Base-by-base conservation (phyloP, 2,329 filamentous ascomycete genomes). In the Penicillium brasilianum region DNA sequence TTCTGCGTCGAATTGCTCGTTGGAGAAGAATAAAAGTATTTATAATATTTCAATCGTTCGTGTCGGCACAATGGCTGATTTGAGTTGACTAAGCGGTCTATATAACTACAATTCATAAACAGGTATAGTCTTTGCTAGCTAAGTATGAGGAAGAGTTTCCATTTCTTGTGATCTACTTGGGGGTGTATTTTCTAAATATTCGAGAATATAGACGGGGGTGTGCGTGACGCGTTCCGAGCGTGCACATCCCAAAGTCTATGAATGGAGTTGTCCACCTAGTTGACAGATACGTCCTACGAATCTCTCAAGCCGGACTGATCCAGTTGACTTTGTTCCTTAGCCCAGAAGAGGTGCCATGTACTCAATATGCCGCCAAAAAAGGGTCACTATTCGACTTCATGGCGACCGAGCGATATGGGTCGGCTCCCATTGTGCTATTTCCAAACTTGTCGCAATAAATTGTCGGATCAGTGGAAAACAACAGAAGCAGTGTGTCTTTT, bases 1-100 rank as follows among this genome's bases (percentile, higher is more conserved):
- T 37, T 37, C 51, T 54, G 50, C 10, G 20, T 43, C 55, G 13
- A 57, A 48, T 52, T 48, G 34, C 22, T 44, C 18, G 20, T 14
- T 25, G 8, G 41, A 39, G 41, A 36, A 39, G 14, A 14, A 4
- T n/a, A 5, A 53, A 53, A 53, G 34, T 53, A 52, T 52, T 52
- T 22, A n/a, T 37, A 36, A 39, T 25, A 28, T 53, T 25, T 9
- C 20, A 34, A 16, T 7, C 28, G n/a, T n/a, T 14, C 14, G n/a
- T 32, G 28, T 2, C 20, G n/a, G 48, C n/a, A 50, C n/a, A n/a
- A 50, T 50, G 10, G 9, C 25, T 28, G 25, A 3, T 3, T 18
- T 13, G 48, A 2, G 10, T 20, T 34, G 30, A 50, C n/a, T 50
- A 34, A 50, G 48, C 48, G 10, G n/a, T 34, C 25, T 32, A 11